Percentiles rank a stretch among this genome's conserved stretches.
Evolutionary conservation across 768 basidiomycete species (phyloP).

Genomic region (Hydnomerulius pinastri): DNA sequence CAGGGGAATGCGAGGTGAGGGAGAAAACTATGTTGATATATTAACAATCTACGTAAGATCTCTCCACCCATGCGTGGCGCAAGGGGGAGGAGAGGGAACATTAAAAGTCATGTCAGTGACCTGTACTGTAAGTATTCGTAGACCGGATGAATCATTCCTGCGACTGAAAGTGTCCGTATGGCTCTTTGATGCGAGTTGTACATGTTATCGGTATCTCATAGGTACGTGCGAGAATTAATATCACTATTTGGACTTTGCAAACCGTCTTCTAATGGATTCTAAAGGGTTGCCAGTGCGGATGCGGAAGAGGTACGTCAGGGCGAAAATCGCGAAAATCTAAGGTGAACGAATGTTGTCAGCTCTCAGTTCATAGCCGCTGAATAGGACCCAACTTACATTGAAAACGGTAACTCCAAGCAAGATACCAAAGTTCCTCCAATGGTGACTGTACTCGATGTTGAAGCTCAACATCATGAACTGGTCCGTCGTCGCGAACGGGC

Average conservation of each 20-base stretch:
- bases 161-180: no score
- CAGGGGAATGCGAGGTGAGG: no score
- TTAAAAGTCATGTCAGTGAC: no score
- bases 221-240: no score
- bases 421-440: constrained; percentile 58
- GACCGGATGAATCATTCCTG: no score
- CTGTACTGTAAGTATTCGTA: no score
- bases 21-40: no score
- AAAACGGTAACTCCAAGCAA: constrained; percentile 48
- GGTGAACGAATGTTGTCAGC: neutral
- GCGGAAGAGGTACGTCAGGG: constrained; percentile 31
- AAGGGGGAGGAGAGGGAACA: no score
- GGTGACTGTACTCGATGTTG: constrained; percentile 57
- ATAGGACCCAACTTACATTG: constrained; percentile 41
- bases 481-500: constrained; percentile 54
- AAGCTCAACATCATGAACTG: constrained; percentile 44
- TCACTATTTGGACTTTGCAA: neutral
- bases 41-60: no score
- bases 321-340: constrained; percentile 25
- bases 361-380: neutral
- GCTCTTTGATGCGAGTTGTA: no score
- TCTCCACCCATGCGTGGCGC: no score
- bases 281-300: constrained; percentile 20
- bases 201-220: no score
- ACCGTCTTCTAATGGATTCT: neutral